Conservation (phyloP, 2,329 filamentous ascomycete species). For the Diaporthe velutina region DNA sequence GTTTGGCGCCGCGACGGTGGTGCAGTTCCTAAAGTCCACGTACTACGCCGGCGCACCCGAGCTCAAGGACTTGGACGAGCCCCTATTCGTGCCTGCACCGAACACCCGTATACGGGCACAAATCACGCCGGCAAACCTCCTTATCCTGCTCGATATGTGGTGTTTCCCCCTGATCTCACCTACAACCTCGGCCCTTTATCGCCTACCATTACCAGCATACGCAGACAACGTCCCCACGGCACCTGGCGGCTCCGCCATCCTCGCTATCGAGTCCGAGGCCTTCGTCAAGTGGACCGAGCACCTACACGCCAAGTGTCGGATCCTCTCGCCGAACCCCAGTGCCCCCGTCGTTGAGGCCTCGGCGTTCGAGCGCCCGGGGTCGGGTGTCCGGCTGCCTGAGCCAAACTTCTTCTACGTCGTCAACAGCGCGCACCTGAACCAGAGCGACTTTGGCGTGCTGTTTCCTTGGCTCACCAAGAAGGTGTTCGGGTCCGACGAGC, state of each 20-base stretch:
- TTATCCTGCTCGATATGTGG: slow-evolving; percentile 85
- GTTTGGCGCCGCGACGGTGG: slow-evolving; percentile 80
- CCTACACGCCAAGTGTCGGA: slow-evolving; percentile 75
- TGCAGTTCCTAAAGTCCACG: slow-evolving; percentile 84
- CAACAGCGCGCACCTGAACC: slow-evolving; percentile 82
- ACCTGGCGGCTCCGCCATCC: slow-evolving; percentile 68
- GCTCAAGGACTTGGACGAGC: slow-evolving; percentile 61
- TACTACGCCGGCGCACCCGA: slow-evolving; percentile 72
- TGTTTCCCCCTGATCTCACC: slow-evolving; percentile 77
- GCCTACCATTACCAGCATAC: slow-evolving; percentile 81
- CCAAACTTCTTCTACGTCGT: slow-evolving; percentile 82
- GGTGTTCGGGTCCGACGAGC: slow-evolving; percentile 69
- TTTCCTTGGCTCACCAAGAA: slow-evolving; percentile 79
- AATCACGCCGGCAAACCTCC: slow-evolving; percentile 75
- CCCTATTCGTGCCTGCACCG: slow-evolving; percentile 71
- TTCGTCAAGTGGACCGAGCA: slow-evolving; percentile 86
- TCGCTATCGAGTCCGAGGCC: slow-evolving; percentile 80
- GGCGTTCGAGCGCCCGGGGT: slow-evolving; percentile 55
- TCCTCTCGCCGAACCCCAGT: slow-evolving; percentile 70
- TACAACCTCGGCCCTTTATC: slow-evolving; percentile 72
- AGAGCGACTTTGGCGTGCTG: slow-evolving; percentile 86
- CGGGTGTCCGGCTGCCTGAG: slow-evolving; percentile 57
- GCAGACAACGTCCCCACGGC: slow-evolving; percentile 67
- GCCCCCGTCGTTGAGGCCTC: slow-evolving; percentile 56
- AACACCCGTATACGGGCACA: slow-evolving; percentile 72